Evolutionary conservation across 192 early-diverging fungal genomes (phyloP), one percentile per base, ranked within the genome.

Genomic region (Coemansia sp.): DNA sequence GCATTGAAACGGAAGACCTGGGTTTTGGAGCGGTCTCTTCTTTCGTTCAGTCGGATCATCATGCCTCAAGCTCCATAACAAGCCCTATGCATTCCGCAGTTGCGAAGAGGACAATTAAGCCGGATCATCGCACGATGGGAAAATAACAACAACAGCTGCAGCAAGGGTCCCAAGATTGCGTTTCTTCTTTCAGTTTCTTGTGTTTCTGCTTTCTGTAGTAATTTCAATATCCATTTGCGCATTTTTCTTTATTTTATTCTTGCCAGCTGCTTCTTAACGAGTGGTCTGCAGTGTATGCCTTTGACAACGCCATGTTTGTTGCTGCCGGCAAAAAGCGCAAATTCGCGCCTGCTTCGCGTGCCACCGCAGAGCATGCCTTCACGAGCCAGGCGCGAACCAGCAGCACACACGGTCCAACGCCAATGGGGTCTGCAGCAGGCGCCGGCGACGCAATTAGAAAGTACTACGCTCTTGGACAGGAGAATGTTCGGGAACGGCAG

Each of bases 251-350:
- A 63, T 38, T 25, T 43, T 17, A 42, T 19, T n/a, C 45, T 66
- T 72, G 64, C 61, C 66, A 66, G 64, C 66, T 60, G 70, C 70
- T 25, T 25, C 25, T 25, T 25, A 25, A 25, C 25, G 25, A 25
- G 25, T 2, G 25, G 43, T 45, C 13, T 45, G 43, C 13, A 45
- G 0, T 45, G 10, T 45, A 45, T 13, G 13, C 43, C 13, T 12
- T 17, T 50, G 48, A 17, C n/a, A 50, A 50, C 48, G 22, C 51
- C 17, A 72, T 72, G 70, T 72, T 72, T 66, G 59, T 72, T 40
- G 70, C 61, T 62, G 17, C 65, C 9, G 64, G 71, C 17, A 58
- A 67, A 10, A 73, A 72, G 58, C 70, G 70, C 64, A 72, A 72
- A 43, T 59, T 59, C n/a, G 59, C 63, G 13, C 70, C 56, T 40